These are phyloP conservation scores for Gastrolobium villosum DNA, from an alignment of 306 rosid species.

Conservation along the genomic window DNA sequence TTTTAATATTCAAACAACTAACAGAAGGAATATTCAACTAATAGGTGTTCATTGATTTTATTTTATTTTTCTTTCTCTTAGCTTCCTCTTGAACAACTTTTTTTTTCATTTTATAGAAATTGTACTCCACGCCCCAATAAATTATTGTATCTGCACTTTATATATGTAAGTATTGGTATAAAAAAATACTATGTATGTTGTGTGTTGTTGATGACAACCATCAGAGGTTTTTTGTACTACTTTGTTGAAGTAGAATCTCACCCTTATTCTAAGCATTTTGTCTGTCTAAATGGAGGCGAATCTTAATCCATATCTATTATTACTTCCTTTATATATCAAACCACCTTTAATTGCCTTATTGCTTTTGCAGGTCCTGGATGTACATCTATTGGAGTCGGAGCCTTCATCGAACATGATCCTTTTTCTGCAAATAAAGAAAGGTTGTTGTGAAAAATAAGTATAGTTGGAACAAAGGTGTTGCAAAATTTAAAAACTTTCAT, in stretches of 20 bases:
- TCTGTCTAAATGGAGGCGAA: constrained; percentile 59
- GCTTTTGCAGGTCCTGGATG: constrained; percentile 52
- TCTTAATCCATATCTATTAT: neutral
- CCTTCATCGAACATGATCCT: constrained; percentile 56
- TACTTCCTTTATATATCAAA: neutral
- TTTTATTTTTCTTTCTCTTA: too few relatives aligned
- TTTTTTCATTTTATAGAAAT: too few relatives aligned
- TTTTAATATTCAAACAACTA: too few relatives aligned
- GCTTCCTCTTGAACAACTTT: neutral
- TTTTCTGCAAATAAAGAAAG: constrained; percentile 34
- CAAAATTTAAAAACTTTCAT: neutral
- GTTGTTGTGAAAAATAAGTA: constrained; percentile 37
- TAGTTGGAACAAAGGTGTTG: constrained; percentile 58
- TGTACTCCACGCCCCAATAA: too few relatives aligned
- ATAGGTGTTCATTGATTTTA: too few relatives aligned
- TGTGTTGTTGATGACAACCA: constrained; percentile 15
- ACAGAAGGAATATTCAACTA: too few relatives aligned
- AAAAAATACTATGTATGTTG: too few relatives aligned
- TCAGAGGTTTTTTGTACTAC: constrained; percentile 49
- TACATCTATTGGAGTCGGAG: constrained; percentile 51
- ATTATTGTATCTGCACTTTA: too few relatives aligned
- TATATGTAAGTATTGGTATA: too few relatives aligned
- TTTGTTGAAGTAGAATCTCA: constrained; percentile 44
- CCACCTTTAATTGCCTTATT: neutral
- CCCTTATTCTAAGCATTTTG: constrained; percentile 54